These are phyloP conservation scores for Neurospora sp. DNA, from an alignment of 495 filamentous ascomycete species.

Conservation along the genomic window DNA sequence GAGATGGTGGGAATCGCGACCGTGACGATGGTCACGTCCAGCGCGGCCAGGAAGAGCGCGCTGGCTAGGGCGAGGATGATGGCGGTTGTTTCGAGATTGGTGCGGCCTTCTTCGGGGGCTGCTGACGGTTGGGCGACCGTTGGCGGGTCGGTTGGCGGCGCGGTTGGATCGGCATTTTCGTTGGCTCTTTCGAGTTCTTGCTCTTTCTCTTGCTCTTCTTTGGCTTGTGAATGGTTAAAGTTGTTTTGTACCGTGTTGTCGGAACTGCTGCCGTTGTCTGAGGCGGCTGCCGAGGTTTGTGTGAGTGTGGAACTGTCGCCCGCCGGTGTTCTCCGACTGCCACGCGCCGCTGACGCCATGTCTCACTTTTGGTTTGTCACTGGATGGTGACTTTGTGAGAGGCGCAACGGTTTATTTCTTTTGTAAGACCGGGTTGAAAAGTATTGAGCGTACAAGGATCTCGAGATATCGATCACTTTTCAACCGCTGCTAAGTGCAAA, in stretches of 20 bases:
- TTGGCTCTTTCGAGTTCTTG: neutral
- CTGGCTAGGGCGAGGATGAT: slow-evolving; percentile 36
- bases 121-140: neutral
- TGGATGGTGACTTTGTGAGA: neutral
- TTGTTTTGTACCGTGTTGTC: neutral
- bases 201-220: neutral
- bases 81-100: slow-evolving; percentile 22
- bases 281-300: neutral
- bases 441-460: neutral
- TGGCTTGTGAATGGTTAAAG: neutral
- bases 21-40: slow-evolving; percentile 32
- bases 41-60: slow-evolving; percentile 44
- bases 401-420: neutral
- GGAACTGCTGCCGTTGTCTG: neutral
- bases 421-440: neutral
- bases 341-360: neutral
- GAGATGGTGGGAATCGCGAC: slow-evolving; percentile 49
- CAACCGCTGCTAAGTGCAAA: neutral
- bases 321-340: neutral
- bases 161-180: neutral
- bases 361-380: neutral
- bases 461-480: neutral
- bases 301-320: neutral
- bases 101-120: slow-evolving; percentile 24
- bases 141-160: neutral